phyloP scores from a whole-genome alignment of 768 basidiomycete species.

The Chalciporus pseudorubinellus region DNA sequence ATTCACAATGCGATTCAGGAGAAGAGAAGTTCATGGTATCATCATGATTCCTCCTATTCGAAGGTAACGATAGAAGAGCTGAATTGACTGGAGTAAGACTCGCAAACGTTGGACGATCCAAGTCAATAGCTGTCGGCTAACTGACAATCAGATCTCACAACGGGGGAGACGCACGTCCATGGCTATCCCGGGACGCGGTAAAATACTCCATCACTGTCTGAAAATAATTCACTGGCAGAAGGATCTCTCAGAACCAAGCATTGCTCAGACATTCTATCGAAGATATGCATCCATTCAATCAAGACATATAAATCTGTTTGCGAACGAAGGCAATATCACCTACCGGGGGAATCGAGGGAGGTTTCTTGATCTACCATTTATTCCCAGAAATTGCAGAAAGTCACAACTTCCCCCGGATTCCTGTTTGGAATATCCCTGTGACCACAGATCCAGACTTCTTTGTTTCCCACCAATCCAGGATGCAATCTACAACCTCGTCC shows the following conservation, averaged over 20 bases:
- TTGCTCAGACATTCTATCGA: background rate
- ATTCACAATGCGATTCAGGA: background rate
- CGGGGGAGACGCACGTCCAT: background rate
- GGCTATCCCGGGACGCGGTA: background rate
- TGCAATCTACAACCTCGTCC: conserved; percentile 63
- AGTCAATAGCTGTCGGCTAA: too few relatives aligned
- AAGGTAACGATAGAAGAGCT: too few relatives aligned
- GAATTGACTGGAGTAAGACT: too few relatives aligned
- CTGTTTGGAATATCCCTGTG: conserved; percentile 65
- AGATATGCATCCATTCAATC: background rate
- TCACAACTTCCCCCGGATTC: conserved; percentile 50
- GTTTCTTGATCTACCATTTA: background rate
- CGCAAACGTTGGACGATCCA: too few relatives aligned
- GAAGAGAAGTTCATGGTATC: background rate
- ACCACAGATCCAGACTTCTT: conserved; percentile 45
- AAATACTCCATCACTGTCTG: background rate
- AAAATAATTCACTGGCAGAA: background rate
- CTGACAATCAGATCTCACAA: background rate
- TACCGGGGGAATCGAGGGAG: too few relatives aligned
- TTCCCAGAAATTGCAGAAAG: background rate
- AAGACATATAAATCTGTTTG: background rate
- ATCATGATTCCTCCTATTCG: background rate
- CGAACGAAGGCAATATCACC: too few relatives aligned
- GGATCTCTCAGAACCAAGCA: background rate
- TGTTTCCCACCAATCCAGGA: conserved; percentile 66